Conservation (phyloP, 257 asterid genomes). For the Forsythia suspensa region DNA sequence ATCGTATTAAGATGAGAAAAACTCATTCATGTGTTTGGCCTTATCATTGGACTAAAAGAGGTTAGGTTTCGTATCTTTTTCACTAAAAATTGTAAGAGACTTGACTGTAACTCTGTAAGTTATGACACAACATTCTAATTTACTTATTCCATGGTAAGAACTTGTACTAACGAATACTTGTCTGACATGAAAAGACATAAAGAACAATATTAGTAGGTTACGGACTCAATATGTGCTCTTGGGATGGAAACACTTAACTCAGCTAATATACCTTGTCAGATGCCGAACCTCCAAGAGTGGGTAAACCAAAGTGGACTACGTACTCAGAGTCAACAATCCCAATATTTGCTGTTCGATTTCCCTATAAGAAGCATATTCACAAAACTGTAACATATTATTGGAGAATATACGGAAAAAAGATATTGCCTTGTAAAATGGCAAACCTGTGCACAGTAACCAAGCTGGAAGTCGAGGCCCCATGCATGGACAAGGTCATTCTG, state of each 20-base stretch:
- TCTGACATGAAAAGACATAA: not conserved
- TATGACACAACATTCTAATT: not conserved
- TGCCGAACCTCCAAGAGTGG: conserved; percentile 68
- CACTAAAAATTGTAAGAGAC: not conserved
- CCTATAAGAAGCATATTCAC: conserved; percentile 38
- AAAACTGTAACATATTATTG: not conserved
- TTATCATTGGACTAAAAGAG: not conserved
- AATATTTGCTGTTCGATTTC: conserved; percentile 54
- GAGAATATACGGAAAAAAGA: not conserved
- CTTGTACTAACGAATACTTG: not conserved
- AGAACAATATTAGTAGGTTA: not conserved
- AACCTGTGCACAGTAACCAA: conserved; percentile 79
- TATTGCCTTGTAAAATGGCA: not conserved
- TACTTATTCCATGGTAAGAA: not conserved
- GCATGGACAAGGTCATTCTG: conserved; percentile 73
- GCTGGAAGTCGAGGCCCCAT: conserved; percentile 79
- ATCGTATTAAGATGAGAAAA: not conserved
- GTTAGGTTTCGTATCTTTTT: not conserved
- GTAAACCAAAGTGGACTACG: conserved; percentile 61
- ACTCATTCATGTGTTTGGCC: not conserved
- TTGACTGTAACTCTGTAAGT: not conserved
- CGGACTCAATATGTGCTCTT: not conserved
- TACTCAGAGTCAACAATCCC: conserved; percentile 78
- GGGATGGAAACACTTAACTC: not conserved
- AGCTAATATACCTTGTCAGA: conserved; percentile 37